Evolutionary conservation across 495 filamentous ascomycete genomes (phyloP).

Genomic region (Aspergillus nanangensis): DNA sequence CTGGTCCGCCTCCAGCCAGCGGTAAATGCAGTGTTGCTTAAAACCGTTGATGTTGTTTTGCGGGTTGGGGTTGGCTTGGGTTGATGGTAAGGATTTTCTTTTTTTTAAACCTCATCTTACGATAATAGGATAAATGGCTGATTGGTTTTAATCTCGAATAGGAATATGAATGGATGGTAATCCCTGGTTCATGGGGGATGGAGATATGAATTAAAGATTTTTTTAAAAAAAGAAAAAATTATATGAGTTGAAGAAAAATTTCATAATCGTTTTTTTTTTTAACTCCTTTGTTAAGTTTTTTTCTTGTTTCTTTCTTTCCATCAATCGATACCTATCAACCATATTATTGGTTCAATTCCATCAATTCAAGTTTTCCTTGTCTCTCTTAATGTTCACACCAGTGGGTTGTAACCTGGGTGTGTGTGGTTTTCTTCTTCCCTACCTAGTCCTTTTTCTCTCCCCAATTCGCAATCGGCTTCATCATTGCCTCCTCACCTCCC

Average conservation of each 20-base stretch:
- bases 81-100: slow-evolving; percentile 1
- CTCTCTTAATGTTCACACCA: too few relatives aligned
- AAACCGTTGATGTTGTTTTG: background rate
- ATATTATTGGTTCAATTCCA: background rate
- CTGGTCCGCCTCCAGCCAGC: slow-evolving; percentile 73
- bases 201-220: slow-evolving; percentile 12
- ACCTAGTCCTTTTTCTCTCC: background rate
- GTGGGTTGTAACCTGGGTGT: too few relatives aligned
- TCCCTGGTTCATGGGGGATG: background rate
- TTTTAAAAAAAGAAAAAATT: slow-evolving; percentile 9
- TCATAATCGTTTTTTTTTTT: slow-evolving; percentile 9
- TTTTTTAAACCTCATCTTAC: too few relatives aligned
- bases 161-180: slow-evolving; percentile 4
- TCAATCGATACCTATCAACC: background rate
- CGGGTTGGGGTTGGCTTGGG: too few relatives aligned
- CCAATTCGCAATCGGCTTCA: slow-evolving; percentile 33
- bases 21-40: slow-evolving; percentile 46
- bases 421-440: slow-evolving; percentile 1
- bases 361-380: slow-evolving; percentile 1
- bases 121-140: too few relatives aligned
- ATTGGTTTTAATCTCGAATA: too few relatives aligned
- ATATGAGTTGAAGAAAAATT: slow-evolving; percentile 9
- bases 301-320: background rate
- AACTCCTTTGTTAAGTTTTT: background rate
- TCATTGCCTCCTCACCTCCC: slow-evolving; percentile 38